These are phyloP conservation scores for Blastomyces parvus DNA, from an alignment of 2,329 filamentous ascomycete species.

Conservation along the genomic window DNA sequence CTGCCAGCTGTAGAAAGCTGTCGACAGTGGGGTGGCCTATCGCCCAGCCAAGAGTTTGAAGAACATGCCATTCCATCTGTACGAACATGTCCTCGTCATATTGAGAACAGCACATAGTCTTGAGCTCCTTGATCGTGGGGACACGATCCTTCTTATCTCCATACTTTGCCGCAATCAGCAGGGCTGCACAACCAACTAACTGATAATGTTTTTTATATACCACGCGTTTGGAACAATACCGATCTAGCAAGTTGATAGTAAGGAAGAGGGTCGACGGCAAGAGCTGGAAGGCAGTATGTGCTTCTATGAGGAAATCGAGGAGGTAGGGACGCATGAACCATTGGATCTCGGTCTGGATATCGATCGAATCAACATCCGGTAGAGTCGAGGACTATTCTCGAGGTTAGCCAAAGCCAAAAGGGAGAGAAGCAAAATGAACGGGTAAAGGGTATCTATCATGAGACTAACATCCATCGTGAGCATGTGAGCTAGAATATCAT, in stretches of 20 bases:
- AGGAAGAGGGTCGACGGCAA: conserved; percentile 93
- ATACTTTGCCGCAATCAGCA: conserved; percentile 96
- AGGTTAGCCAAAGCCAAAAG: conserved; percentile 16
- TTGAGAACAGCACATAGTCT: conserved; percentile 97
- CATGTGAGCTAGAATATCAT: conserved; percentile 92
- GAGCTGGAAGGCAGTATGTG: conserved; percentile 86
- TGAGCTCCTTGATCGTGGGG: conserved; percentile 92
- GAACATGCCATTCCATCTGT: conserved; percentile 99
- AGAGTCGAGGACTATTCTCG: conserved; percentile 62
- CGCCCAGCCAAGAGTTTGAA: conserved; percentile 93
- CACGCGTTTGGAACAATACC: conserved; percentile 94
- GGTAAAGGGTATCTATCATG: too few species aligned
- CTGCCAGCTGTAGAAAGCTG: conserved; percentile 79
- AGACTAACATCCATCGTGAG: conserved; percentile 71
- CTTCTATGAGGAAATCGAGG: conserved; percentile 95
- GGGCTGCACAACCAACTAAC: conserved; percentile 86
- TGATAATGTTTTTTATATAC: conserved; percentile 99
- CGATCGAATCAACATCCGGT: conserved; percentile 92
- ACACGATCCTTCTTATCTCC: conserved; percentile 97
- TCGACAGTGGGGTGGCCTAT: conserved; percentile 95
- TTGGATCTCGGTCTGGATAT: conserved; percentile 98
- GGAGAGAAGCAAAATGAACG: not conserved
- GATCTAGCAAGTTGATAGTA: conserved; percentile 89
- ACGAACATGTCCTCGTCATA: conserved; percentile 99
- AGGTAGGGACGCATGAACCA: conserved; percentile 99